Evolutionary conservation across 305 asterid genomes (phyloP).

Genomic region (Fraxinus greggii): DNA sequence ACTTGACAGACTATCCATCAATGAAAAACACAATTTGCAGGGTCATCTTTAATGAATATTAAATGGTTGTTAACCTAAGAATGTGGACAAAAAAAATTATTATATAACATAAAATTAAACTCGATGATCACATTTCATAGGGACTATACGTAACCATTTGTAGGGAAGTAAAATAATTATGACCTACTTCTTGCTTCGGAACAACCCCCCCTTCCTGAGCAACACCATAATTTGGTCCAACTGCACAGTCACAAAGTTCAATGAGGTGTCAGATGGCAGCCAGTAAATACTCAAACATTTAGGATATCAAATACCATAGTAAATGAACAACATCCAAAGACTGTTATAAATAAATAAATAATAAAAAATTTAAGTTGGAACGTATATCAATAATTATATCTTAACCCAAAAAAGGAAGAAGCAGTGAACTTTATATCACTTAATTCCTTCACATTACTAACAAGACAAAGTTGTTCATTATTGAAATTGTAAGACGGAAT

Average conservation of each 20-base stretch:
- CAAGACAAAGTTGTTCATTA: not conserved
- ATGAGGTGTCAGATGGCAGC: slow-evolving; percentile 19
- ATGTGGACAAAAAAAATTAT: not conserved
- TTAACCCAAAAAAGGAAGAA: not conserved
- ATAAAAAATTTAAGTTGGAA: not conserved
- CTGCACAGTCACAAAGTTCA: slow-evolving; percentile 32
- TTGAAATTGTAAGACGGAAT: not conserved
- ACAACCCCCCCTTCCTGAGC: slow-evolving; percentile 33
- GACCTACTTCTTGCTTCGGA: slow-evolving; percentile 45
- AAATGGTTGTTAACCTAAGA: not conserved
- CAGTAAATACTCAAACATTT: slow-evolving; percentile 19
- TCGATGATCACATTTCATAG: slow-evolving; percentile 2
- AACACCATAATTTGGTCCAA: slow-evolving; percentile 33
- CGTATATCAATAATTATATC: not conserved
- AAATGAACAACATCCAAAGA: slow-evolving; percentile 10
- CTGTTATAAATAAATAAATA: not conserved
- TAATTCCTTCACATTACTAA: not conserved
- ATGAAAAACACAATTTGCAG: not conserved
- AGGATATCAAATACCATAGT: not conserved
- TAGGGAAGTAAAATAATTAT: slow-evolving; percentile 15
- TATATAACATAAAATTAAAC: not conserved
- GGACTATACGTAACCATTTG: slow-evolving; percentile 25
- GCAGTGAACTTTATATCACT: not conserved
- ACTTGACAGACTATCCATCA: not conserved
- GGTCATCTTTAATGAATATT: not conserved